These are phyloP conservation scores for Orbilia oligospora DNA, from an alignment of 2,329 filamentous ascomycete genomes.

Conservation along the genomic window DNA sequence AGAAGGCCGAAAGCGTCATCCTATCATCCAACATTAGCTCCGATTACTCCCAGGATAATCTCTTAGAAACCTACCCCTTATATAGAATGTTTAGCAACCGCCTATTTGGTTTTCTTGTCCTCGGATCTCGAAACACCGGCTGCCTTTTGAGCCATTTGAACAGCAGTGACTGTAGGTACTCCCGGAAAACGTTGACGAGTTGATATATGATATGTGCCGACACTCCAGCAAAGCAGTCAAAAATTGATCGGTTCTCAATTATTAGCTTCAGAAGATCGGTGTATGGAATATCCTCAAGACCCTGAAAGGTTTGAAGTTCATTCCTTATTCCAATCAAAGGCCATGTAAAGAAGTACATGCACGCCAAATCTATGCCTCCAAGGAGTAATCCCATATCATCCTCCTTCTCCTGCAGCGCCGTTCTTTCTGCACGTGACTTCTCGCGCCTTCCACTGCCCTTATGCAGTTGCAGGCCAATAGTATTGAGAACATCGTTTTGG, in stretches of 20 bases:
- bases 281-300: constrained; percentile 42
- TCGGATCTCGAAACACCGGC: constrained; percentile 62
- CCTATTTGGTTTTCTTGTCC: constrained; percentile 62
- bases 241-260: constrained; percentile 41
- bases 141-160: constrained; percentile 62
- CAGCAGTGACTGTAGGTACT: constrained; percentile 62
- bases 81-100: constrained; percentile 58
- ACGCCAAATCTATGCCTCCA: constrained; percentile 62
- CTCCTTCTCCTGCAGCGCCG: constrained; percentile 61
- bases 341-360: constrained; percentile 64
- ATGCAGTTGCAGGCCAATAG: constrained; percentile 62
- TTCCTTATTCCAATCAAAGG: constrained; percentile 63
- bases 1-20: constrained; percentile 63
- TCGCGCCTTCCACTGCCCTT: constrained; percentile 53
- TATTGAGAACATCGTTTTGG: constrained; percentile 64
- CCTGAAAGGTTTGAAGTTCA: constrained; percentile 62
- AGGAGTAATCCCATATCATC: constrained; percentile 64
- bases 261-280: constrained; percentile 35
- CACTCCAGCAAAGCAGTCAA: constrained; percentile 63
- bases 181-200: constrained; percentile 62
- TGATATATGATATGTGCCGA: constrained; percentile 64
- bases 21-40: constrained; percentile 46
- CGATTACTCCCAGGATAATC: neutral
- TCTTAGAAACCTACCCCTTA: constrained; percentile 39
- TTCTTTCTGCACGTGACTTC: constrained; percentile 43